Evolutionary conservation across 805 yeast genomes (phyloP), one percentile per base, ranked within the genome.

Genomic region (Lachancea sp.): DNA sequence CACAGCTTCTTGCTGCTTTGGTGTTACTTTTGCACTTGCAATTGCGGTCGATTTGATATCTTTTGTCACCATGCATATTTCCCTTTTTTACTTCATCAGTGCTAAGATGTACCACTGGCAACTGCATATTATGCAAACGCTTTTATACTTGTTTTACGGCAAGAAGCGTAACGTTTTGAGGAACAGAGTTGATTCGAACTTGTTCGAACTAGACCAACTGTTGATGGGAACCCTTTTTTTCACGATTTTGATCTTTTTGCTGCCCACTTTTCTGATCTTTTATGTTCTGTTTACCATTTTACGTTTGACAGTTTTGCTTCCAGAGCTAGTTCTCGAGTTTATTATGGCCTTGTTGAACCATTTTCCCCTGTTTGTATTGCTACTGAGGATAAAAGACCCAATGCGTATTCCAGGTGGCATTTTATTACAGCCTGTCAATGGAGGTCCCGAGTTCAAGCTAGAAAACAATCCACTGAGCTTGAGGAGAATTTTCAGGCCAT

Each of bases 181-280:
- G 53, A 73, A 85, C 45, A 80, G 99, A 69, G 79, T 89, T 27
- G 99, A 93, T 62, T 79, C 81, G 20, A 80, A 89, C 50, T 78
- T 83, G 59, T 91, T 85, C 61, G 91, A 85, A 48, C 68, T 91
- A 19, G 96, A 90, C 60, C 95, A 90, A 57, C 70, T 91, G 45
- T 68, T 95, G 40, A 67, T 91, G 59, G 99, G 99, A 0, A 93
- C 96, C 2, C 72, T 93, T 46, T 64, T 91, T 15, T 93, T 93
- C 65, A 87, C 91, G 40, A 78, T 90, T 13, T 67, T 86, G 42
- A 66, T 84, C 0, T 85, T 89, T 53, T 68, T 95, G 29, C 63
- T 89, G 41, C 99, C 99, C 0, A 93, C 99, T 0, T 83, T 88
- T 2, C 60, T 82, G 53, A 93, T 93, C 12, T 93, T 90, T 59